These are phyloP conservation scores for Protomyces macrosporus DNA, from an alignment of 1,139 yeast species.

Conservation along the genomic window DNA sequence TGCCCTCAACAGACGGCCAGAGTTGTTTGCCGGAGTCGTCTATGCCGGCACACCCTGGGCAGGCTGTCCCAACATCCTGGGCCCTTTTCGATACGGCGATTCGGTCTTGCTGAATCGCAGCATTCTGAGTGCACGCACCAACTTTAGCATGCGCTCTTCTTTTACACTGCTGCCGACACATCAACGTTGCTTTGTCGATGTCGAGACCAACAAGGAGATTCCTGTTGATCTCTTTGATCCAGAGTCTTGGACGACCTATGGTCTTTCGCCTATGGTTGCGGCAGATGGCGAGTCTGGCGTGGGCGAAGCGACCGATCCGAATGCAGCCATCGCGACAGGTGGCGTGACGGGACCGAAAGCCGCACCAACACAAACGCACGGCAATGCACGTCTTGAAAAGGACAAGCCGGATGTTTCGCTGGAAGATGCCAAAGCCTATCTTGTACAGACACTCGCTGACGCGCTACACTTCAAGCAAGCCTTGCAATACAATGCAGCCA, in stretches of 20 bases:
- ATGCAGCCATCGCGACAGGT: slow-evolving; percentile 10
- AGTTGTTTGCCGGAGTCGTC: slow-evolving; percentile 62
- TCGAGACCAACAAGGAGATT: slow-evolving; percentile 28
- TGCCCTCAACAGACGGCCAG: slow-evolving; percentile 63
- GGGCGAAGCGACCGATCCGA: slow-evolving; percentile 3
- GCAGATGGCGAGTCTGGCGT: slow-evolving; percentile 8
- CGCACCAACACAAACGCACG: not conserved
- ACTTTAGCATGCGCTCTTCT: slow-evolving; percentile 83
- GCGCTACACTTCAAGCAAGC: slow-evolving; percentile 57
- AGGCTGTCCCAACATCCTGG: slow-evolving; percentile 78
- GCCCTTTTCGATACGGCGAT: slow-evolving; percentile 80
- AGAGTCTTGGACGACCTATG: slow-evolving; percentile 70
- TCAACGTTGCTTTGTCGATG: slow-evolving; percentile 67
- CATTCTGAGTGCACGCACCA: slow-evolving; percentile 71
- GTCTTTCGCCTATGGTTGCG: slow-evolving; percentile 64
- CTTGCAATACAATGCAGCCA: slow-evolving; percentile 49
- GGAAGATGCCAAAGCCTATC: slow-evolving; percentile 43
- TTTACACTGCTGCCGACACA: slow-evolving; percentile 68
- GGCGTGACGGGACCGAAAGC: slow-evolving; percentile 9
- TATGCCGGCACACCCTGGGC: slow-evolving; percentile 74
- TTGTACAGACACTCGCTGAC: slow-evolving; percentile 54
- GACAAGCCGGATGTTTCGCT: not conserved
- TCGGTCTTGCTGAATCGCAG: slow-evolving; percentile 68
- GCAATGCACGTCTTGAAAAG: not conserved
- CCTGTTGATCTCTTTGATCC: slow-evolving; percentile 72